Conservation (phyloP, 305 asterid species). For the Ajuga reptans region DNA sequence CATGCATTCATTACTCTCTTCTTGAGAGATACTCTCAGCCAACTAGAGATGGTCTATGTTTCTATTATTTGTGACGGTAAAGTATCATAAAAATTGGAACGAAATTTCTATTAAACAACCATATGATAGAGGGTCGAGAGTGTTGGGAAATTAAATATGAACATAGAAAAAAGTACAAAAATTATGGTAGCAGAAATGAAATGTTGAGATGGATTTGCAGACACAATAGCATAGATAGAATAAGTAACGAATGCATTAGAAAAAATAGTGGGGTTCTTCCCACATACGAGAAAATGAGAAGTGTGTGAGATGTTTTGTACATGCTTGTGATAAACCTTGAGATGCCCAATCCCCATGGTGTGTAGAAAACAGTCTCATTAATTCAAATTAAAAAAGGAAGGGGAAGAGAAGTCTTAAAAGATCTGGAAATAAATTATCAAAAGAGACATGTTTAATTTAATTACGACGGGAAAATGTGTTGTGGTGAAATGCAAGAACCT, state of each 20-base stretch:
- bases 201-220: neutral
- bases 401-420: neutral
- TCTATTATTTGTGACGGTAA: neutral
- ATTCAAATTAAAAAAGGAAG: neutral
- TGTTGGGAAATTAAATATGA: neutral
- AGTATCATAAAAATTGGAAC: neutral
- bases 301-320: neutral
- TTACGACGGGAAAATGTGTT: neutral
- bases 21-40: neutral
- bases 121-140: neutral
- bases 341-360: neutral
- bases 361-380: neutral
- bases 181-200: neutral
- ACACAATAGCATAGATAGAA: neutral
- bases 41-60: neutral
- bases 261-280: neutral
- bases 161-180: neutral
- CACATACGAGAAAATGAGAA: neutral
- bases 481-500: neutral
- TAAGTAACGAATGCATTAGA: no score
- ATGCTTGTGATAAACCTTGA: neutral
- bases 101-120: neutral
- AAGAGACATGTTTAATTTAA: neutral
- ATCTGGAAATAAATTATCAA: neutral
- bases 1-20: neutral